A percentile compares a stretch with the other conserved stretches of the same genome.
Evolutionary conservation across 805 yeast genomes (phyloP).

Genomic region (Suhomyces faveliae): DNA sequence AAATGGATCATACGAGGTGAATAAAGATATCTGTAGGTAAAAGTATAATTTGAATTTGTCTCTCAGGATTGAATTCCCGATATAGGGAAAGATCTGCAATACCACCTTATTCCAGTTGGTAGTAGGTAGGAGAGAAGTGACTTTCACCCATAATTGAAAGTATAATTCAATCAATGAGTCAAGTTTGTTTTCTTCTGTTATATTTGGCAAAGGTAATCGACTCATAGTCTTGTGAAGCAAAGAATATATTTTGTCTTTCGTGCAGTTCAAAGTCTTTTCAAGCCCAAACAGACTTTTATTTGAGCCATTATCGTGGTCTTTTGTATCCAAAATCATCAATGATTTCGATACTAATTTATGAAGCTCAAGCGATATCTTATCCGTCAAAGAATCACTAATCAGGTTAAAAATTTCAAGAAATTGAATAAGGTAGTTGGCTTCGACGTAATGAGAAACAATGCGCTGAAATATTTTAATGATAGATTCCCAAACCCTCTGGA

Average conservation of each 20-base stretch:
- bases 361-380: conserved; percentile 5
- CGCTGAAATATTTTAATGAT: conserved; percentile 9
- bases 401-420: conserved; percentile 6
- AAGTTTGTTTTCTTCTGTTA: conserved; percentile 20
- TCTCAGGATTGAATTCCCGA: conserved; percentile 39
- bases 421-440: conserved; percentile 2
- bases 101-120: conserved; percentile 37
- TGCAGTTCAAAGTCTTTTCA: background rate
- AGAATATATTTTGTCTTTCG: conserved; percentile 6
- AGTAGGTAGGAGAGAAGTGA: conserved; percentile 14
- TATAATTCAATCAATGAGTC: conserved; percentile 24
- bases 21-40: conserved; percentile 24
- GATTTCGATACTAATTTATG: conserved; percentile 3
- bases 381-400: conserved; percentile 3
- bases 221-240: conserved; percentile 34
- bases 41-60: conserved; percentile 30
- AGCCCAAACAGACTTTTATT: background rate
- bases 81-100: conserved; percentile 38
- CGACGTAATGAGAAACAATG: background rate
- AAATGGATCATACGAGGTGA: conserved; percentile 18
- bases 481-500: conserved; percentile 15
- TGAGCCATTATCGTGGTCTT: background rate
- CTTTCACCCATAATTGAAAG: conserved; percentile 31
- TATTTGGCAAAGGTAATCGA: conserved; percentile 28
- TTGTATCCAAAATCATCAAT: background rate